A percentile compares a stretch with the other conserved stretches of the same genome.
Evolutionary conservation across 495 filamentous ascomycete species (phyloP).

Genomic region (Hypoxylon subgilvum): DNA sequence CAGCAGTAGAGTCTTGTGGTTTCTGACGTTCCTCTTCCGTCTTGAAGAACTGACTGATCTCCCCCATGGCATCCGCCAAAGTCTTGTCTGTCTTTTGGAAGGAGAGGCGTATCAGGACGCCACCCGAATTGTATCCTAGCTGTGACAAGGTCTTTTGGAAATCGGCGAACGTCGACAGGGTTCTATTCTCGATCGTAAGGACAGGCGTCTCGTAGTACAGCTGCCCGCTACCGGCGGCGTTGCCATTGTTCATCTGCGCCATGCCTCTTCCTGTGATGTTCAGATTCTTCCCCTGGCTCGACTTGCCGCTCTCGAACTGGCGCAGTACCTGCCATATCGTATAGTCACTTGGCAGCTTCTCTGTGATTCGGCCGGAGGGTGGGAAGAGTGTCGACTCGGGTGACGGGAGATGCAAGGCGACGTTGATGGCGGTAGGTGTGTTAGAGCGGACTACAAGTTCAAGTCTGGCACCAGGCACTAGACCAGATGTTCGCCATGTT

Average conservation of each 20-base stretch:
- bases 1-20: constrained; percentile 4
- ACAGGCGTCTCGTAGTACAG: constrained; percentile 86
- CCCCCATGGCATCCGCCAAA: constrained; percentile 80
- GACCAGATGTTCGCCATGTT: constrained; percentile 83
- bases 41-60: constrained; percentile 76
- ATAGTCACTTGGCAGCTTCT: constrained; percentile 84
- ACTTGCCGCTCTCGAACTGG: constrained; percentile 77
- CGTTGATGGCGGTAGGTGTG: constrained; percentile 80
- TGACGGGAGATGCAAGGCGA: constrained; percentile 80
- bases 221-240: constrained; percentile 67
- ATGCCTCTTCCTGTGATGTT: constrained; percentile 84
- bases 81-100: constrained; percentile 78
- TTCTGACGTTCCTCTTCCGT: constrained; percentile 43
- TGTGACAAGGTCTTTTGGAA: constrained; percentile 87
- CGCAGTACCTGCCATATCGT: constrained; percentile 86
- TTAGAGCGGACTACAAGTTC: constrained; percentile 86
- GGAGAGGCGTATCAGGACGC: constrained; percentile 73
- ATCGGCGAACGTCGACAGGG: constrained; percentile 75
- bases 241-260: constrained; percentile 60
- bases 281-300: constrained; percentile 59
- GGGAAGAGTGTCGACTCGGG: constrained; percentile 61
- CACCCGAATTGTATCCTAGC: constrained; percentile 83
- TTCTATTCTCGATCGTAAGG: constrained; percentile 79
- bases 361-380: constrained; percentile 67
- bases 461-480: constrained; percentile 84